These are phyloP conservation scores for Clavispora carvajalis DNA, from an alignment of 805 yeast species.

Conservation along the genomic window DNA sequence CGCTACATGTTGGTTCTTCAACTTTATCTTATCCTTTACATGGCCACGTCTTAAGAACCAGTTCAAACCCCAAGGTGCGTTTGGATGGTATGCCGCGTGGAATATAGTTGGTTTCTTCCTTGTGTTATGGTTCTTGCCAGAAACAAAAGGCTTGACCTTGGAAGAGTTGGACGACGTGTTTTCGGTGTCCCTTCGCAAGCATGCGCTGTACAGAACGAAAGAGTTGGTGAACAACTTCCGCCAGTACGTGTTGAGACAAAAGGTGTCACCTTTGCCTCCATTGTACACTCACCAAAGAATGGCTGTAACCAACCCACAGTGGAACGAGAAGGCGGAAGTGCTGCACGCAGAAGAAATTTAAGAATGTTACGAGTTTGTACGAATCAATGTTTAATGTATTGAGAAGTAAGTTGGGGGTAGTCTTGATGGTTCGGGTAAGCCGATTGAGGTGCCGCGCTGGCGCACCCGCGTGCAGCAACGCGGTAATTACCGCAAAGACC, in stretches of 20 bases:
- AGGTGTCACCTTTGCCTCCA: conserved; percentile 48
- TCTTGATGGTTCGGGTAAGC: too few relatives aligned
- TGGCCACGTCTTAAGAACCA: conserved; percentile 70
- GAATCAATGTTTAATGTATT: background rate
- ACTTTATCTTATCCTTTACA: conserved; percentile 63
- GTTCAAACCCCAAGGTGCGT: conserved; percentile 78
- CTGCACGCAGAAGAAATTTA: conserved; percentile 42
- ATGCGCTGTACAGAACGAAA: conserved; percentile 41
- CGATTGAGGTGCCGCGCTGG: too few relatives aligned
- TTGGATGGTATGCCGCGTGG: conserved; percentile 87
- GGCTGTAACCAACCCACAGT: conserved; percentile 56
- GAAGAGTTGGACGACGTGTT: conserved; percentile 77
- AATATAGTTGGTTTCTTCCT: conserved; percentile 64
- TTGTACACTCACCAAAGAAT: conserved; percentile 52
- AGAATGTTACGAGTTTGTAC: background rate
- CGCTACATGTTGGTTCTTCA: conserved; percentile 70
- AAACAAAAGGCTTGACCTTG: conserved; percentile 64
- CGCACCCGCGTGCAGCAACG: too few relatives aligned
- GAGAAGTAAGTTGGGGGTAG: too few relatives aligned
- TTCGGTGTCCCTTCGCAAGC: conserved; percentile 50
- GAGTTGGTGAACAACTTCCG: conserved; percentile 39
- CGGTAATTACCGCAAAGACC: too few relatives aligned
- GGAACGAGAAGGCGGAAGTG: conserved; percentile 56
- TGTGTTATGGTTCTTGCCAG: conserved; percentile 68
- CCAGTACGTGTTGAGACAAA: conserved; percentile 38